phyloP scores from a whole-genome alignment of 2,329 filamentous ascomycete genomes.

The Ascochyta lentis region DNA sequence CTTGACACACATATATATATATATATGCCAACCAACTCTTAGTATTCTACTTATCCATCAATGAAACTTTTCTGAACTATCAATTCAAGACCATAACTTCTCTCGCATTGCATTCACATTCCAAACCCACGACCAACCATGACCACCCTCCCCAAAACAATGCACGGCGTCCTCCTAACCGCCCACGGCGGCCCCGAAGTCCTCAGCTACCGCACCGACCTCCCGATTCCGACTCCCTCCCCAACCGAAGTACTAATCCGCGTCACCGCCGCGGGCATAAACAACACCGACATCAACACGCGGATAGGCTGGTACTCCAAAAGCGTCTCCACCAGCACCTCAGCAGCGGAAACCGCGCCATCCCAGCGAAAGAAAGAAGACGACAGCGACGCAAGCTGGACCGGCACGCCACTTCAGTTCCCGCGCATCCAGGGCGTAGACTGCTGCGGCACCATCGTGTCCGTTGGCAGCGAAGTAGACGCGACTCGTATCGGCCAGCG shows the following conservation, averaged over 20 bases:
- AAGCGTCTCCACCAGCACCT: conserved; percentile 6
- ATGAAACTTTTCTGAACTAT: too few relatives aligned
- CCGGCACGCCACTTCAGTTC: conserved; percentile 11
- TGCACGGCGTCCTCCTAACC: conserved; percentile 13
- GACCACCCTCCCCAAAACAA: conserved; percentile 6
- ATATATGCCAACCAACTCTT: too few relatives aligned
- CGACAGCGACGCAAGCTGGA: conserved; percentile 14
- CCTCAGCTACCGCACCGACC: conserved; percentile 12
- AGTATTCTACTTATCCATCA: too few relatives aligned
- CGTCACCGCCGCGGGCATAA: conserved; percentile 16
- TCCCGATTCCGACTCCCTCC: not conserved
- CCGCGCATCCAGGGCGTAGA: conserved; percentile 22
- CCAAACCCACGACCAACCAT: not conserved
- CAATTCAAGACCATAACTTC: too few relatives aligned
- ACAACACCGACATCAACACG: conserved; percentile 24
- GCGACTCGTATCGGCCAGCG: conserved; percentile 10
- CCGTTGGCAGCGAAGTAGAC: conserved; percentile 3
- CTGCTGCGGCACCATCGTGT: conserved; percentile 17
- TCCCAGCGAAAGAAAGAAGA: not conserved
- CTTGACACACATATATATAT: too few relatives aligned
- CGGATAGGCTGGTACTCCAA: conserved; percentile 24
- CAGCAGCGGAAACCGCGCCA: not conserved
- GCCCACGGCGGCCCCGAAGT: conserved; percentile 18
- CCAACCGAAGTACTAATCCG: conserved; percentile 15
- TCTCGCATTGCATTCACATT: too few relatives aligned